These are phyloP conservation scores for Ceratocystis alfenasii DNA, from an alignment of 2,329 filamentous ascomycete genomes.

Conservation along the genomic window DNA sequence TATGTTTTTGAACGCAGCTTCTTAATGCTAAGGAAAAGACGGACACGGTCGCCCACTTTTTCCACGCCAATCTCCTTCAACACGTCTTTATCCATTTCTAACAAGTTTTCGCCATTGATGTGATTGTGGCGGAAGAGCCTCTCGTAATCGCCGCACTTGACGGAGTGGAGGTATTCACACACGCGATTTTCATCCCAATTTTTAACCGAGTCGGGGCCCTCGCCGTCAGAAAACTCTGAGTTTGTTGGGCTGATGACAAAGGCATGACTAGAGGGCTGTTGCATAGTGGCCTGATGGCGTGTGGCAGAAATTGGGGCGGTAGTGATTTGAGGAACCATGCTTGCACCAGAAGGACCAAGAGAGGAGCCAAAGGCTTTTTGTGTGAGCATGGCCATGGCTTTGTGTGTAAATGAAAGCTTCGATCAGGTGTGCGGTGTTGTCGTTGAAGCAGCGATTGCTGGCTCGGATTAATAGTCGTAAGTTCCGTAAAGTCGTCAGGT, in stretches of 20 bases:
- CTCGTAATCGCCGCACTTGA: constrained; percentile 91
- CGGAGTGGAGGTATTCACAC: constrained; percentile 76
- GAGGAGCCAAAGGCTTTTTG: constrained; percentile 57
- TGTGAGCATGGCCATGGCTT: constrained; percentile 64
- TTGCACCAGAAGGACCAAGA: constrained; percentile 40
- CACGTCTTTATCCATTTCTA: constrained; percentile 94
- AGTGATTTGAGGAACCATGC: constrained; percentile 37
- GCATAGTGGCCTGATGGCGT: constrained; percentile 29
- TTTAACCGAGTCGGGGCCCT: constrained; percentile 62
- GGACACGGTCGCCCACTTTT: constrained; percentile 91
- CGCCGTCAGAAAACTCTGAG: constrained; percentile 58
- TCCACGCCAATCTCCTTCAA: constrained; percentile 97
- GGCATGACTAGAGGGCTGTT: constrained; percentile 13
- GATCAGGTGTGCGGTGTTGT: background rate
- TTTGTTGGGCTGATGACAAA: constrained; percentile 20
- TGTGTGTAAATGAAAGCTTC: background rate
- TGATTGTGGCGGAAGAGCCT: constrained; percentile 81
- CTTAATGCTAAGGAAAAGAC: constrained; percentile 76
- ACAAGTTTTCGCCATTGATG: constrained; percentile 91
- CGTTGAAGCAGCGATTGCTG: background rate
- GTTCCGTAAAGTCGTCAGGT: background rate
- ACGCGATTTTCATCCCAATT: constrained; percentile 89
- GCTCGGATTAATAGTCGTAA: no score
- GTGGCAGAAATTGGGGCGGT: constrained; percentile 38
- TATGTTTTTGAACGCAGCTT: constrained; percentile 66